Percentiles rank a stretch among this genome's conserved stretches.
Conservation (phyloP, 78 protist species). For the Dictyostelium intermedium region DNA sequence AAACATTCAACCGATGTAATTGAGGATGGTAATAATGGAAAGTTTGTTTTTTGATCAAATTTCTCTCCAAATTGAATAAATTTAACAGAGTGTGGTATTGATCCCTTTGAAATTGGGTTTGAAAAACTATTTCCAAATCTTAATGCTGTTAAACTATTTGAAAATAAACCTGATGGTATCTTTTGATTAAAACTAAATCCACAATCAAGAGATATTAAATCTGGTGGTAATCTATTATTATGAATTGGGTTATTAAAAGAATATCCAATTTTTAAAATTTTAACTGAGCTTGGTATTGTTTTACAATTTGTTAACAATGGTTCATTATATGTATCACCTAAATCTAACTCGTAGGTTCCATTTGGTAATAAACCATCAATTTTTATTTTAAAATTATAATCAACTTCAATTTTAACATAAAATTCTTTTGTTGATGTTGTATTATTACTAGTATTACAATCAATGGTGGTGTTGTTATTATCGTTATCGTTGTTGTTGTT, state of each 20-base stretch:
- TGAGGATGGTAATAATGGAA: not conserved
- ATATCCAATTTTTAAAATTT: not conserved
- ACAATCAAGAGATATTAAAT: not conserved
- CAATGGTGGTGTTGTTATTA: too few relatives aligned
- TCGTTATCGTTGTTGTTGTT: too few relatives aligned
- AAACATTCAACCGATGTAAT: not conserved
- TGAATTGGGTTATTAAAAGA: not conserved
- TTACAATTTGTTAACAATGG: not conserved
- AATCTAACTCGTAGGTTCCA: not conserved
- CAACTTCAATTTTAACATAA: not conserved
- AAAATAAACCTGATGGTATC: not conserved
- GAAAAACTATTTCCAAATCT: not conserved
- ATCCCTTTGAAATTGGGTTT: not conserved
- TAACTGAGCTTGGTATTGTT: not conserved
- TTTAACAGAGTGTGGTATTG: not conserved
- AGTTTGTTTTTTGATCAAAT: not conserved
- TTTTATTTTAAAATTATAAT: not conserved
- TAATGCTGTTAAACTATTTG: not conserved
- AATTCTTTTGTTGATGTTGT: not conserved
- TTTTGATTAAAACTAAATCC: slow-evolving; percentile 2
- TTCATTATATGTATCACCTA: not conserved
- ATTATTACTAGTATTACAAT: too few relatives aligned
- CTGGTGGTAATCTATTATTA: not conserved
- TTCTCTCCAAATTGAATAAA: not conserved
- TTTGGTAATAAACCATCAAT: not conserved